Evolutionary conservation across 2,329 filamentous ascomycete species (phyloP).

Genomic region (Colletotrichum shisoi): DNA sequence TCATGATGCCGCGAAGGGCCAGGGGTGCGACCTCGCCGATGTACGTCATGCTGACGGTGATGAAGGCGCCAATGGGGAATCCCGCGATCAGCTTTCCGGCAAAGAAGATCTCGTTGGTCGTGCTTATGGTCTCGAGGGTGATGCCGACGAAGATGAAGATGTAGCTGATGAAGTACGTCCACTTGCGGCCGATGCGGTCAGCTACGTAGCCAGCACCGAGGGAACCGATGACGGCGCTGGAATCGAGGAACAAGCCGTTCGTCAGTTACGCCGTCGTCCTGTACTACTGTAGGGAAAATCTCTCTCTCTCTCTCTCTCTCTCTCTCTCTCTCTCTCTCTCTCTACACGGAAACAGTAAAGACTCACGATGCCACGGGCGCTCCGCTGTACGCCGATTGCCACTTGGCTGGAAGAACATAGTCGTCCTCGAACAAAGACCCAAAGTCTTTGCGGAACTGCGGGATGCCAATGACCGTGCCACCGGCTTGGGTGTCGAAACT

Average conservation of each 20-base stretch:
- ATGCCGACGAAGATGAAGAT: conserved; percentile 50
- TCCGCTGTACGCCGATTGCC: conserved; percentile 56
- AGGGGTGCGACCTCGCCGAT: conserved; percentile 47
- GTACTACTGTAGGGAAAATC: too few relatives aligned
- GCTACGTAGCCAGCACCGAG: conserved; percentile 32
- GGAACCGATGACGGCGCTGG: conserved; percentile 34
- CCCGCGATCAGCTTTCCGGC: conserved; percentile 55
- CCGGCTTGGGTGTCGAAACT: conserved; percentile 54
- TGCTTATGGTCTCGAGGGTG: conserved; percentile 47
- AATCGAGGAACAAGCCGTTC: conserved; percentile 5
- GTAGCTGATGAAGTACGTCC: conserved; percentile 47
- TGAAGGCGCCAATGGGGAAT: conserved; percentile 47
- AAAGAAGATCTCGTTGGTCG: conserved; percentile 52
- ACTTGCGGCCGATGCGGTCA: conserved; percentile 36
- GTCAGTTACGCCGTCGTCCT: too few relatives aligned
- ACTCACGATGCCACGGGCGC: conserved; percentile 51
- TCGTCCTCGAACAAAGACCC: conserved; percentile 48
- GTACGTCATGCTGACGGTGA: conserved; percentile 45
- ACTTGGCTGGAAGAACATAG: conserved; percentile 53
- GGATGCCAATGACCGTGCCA: conserved; percentile 53
- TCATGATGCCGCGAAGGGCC: conserved; percentile 45
- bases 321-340: too few relatives aligned
- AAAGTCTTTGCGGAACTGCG: conserved; percentile 56
- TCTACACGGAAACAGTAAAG: neutral
- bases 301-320: too few relatives aligned